Percentiles rank a stretch among this genome's conserved stretches.
phyloP scores from a whole-genome alignment of 306 rosid genomes.

The Glycine soja region DNA sequence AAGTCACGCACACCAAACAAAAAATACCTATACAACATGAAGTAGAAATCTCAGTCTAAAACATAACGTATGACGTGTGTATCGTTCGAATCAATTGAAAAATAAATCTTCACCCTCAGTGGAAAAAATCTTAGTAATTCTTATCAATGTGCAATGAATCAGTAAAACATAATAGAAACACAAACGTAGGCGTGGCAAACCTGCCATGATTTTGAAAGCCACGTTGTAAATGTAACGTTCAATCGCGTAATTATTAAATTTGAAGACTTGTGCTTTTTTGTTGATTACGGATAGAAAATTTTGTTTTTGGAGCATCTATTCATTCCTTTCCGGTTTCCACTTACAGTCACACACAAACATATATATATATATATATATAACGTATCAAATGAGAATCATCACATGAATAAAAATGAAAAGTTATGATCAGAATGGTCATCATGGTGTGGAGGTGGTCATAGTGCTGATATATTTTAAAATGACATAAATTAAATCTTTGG shows the following conservation, averaged over 20 bases:
- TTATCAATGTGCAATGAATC: neutral
- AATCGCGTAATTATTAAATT: conserved; percentile 5
- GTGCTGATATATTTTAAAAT: no score
- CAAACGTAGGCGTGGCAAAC: conserved; percentile 9
- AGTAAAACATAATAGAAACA: conserved; percentile 6
- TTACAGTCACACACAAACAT: no score
- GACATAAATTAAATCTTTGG: no score
- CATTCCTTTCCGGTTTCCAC: no score
- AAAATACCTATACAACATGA: neutral
- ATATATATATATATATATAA: no score
- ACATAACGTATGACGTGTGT: no score
- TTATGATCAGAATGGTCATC: no score
- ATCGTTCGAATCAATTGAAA: no score
- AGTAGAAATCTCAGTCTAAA: neutral
- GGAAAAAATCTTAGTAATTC: neutral
- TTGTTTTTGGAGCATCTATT: neutral
- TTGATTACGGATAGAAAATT: neutral
- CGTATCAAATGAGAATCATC: no score
- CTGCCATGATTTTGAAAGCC: conserved; percentile 37
- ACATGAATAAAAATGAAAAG: no score
- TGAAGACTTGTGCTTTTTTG: neutral
- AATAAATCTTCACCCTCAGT: neutral
- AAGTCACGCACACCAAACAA: no score
- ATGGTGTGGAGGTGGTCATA: no score
- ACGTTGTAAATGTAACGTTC: conserved; percentile 1